A percentile compares a stretch with the other conserved stretches of the same genome.
Conservation (phyloP, 2,329 filamentous ascomycete species). For the Monosporascus cannonballus region DNA sequence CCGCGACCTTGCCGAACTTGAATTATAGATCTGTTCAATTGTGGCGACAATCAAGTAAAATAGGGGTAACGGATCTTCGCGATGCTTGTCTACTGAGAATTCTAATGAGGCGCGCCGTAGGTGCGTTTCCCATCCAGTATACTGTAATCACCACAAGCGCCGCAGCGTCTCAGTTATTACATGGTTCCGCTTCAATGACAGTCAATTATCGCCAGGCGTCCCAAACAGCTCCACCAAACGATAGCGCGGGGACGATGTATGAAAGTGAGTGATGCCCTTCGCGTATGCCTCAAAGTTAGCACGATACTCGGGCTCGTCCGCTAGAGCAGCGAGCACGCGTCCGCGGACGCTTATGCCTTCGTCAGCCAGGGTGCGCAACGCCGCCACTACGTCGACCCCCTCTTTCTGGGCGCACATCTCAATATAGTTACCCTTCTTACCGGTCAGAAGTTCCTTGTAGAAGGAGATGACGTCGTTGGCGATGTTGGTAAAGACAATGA, state of each 20-base stretch:
- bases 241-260: slow-evolving; percentile 5
- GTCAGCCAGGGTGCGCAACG: slow-evolving; percentile 1
- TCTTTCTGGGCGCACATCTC: slow-evolving; percentile 5
- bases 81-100: too few species aligned
- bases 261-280: slow-evolving; percentile 6
- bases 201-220: neutral
- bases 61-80: too few species aligned
- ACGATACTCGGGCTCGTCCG: slow-evolving; percentile 3
- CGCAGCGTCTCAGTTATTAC: too few species aligned
- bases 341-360: slow-evolving; percentile 1
- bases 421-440: slow-evolving; percentile 7
- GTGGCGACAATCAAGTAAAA: too few species aligned
- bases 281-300: slow-evolving; percentile 7
- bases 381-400: neutral
- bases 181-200: too few species aligned
- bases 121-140: too few species aligned
- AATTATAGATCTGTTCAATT: too few species aligned
- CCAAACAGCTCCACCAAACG: slow-evolving; percentile 4
- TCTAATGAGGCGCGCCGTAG: too few species aligned
- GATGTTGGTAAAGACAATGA: slow-evolving; percentile 5
- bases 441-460: slow-evolving; percentile 6
- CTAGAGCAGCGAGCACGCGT: neutral
- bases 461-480: slow-evolving; percentile 9
- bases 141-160: too few species aligned
- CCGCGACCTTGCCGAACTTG: too few species aligned